Base-by-base conservation (phyloP, 2,329 filamentous ascomycete genomes). In the Stemphylium beticola region DNA sequence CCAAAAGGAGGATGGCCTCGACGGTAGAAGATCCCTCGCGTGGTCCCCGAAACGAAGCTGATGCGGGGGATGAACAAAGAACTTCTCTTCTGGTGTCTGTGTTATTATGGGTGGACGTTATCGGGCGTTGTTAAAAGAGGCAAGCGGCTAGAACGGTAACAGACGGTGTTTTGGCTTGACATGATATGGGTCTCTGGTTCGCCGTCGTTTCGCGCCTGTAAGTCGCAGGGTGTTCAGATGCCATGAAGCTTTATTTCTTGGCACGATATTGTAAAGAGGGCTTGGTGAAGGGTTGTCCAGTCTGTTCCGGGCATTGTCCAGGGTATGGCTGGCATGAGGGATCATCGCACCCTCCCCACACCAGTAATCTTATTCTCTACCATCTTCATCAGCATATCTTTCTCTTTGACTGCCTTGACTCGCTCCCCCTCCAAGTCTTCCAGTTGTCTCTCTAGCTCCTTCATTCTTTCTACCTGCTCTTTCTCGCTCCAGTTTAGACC, bases 401-500 rank as follows among this genome's bases (percentile, higher is more conserved):
- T 77, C 60, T 79, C 77, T 47, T 55, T 67, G 37, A 78, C 74
- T 33, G 78, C 79, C 55, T 68, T 60, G 47, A 68, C 49, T 46
- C 78, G 65, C 69, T 79, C 74, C 17, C 56, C 66, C 60, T 81
- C 79, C 18, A 79, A 65, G 33, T 74, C 72, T 36, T 75, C 71
- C 57, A 82, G 46, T 61, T 80, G 72, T 36, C 57, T 64, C 65
- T 81, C 77, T 55, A 82, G 57, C 61, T 76, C 76, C 45, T 70
- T 65, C 70, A 82, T 79, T 45, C 84, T 83, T 61, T 83, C 81
- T 69, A 90, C 83, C 74, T 96, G 91, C 67, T 92, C 88, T 58
- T 84, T 81, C 72, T 93, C 89, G 67, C 88, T 93, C 58, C 87
- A 90, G 39, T 91, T 88, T 18, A 95, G 79, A 0, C 91, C 91